A percentile compares a stretch with the other conserved stretches of the same genome.
Conservation (phyloP, 805 yeast species). For the Isabelozyma pseudorhagii region DNA sequence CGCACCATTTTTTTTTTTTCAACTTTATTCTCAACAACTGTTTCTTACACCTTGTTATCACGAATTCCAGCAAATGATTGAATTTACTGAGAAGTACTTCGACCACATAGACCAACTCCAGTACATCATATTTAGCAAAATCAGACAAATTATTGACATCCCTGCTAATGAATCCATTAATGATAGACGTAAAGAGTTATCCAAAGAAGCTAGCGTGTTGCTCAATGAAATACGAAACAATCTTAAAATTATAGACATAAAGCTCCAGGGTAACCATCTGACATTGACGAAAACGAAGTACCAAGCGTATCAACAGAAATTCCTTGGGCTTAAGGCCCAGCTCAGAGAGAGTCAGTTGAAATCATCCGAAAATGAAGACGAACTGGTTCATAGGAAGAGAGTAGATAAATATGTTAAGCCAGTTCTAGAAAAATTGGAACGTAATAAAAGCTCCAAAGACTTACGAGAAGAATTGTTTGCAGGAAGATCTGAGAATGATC, state of each 20-base stretch:
- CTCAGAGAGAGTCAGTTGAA: constrained; percentile 28
- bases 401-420: not conserved
- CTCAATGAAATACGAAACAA: constrained; percentile 4
- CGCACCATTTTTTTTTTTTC: too few species aligned
- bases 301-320: constrained; percentile 17
- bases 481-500: constrained; percentile 11
- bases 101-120: constrained; percentile 20
- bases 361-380: constrained; percentile 22
- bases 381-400: constrained; percentile 23
- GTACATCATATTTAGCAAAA: constrained; percentile 12
- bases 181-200: constrained; percentile 6
- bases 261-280: not conserved
- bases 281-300: constrained; percentile 2
- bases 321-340: constrained; percentile 15
- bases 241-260: not conserved
- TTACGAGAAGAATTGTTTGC: constrained; percentile 19
- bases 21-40: too few species aligned
- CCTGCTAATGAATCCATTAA: constrained; percentile 10
- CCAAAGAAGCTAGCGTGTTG: constrained; percentile 12
- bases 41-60: too few species aligned
- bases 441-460: not conserved
- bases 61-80: not conserved
- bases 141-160: constrained; percentile 11
- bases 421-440: not conserved
- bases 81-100: not conserved